Percentiles rank a stretch among this genome's conserved stretches.
Conservation (phyloP, 1,284 basidiomycete species). For the Coniophora puteana region DNA sequence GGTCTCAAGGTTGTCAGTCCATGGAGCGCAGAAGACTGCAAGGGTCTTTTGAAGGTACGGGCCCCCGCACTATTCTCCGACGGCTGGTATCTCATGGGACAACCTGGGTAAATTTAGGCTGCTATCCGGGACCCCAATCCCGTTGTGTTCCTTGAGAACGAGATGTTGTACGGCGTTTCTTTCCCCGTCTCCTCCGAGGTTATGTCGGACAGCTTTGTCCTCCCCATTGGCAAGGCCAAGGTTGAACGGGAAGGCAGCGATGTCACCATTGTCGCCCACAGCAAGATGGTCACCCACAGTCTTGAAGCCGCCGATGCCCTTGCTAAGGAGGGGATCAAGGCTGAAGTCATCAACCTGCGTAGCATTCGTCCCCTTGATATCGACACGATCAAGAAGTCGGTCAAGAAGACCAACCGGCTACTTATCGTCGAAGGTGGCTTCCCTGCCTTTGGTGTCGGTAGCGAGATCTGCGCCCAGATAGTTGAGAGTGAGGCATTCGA, state of each 20-base stretch:
- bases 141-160: conserved; percentile 98
- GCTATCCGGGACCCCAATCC: conserved; percentile 99
- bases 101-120: conserved; percentile 53
- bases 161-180: conserved; percentile 95
- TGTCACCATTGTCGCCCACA: conserved; percentile 95
- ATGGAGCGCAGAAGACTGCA: conserved; percentile 97
- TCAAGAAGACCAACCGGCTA: conserved; percentile 99
- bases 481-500: conserved; percentile 96
- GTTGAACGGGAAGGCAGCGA: conserved; percentile 92
- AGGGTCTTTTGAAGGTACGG: conserved; percentile 90
- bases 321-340: conserved; percentile 95
- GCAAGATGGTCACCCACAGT: conserved; percentile 92
- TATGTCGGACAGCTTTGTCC: conserved; percentile 91
- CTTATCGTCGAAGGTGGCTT: conserved; percentile 98
- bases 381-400: conserved; percentile 91
- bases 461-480: conserved; percentile 96
- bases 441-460: conserved; percentile 97
- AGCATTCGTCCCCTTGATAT: conserved; percentile 96
- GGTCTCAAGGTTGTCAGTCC: conserved; percentile 98
- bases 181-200: conserved; percentile 97
- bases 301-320: conserved; percentile 91
- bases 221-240: conserved; percentile 98
- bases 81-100: conserved; percentile 3
- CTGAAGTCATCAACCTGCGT: conserved; percentile 97
- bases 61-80: conserved; percentile 1